phyloP scores from a whole-genome alignment of 768 basidiomycete genomes.

The Mycena alexandri region DNA sequence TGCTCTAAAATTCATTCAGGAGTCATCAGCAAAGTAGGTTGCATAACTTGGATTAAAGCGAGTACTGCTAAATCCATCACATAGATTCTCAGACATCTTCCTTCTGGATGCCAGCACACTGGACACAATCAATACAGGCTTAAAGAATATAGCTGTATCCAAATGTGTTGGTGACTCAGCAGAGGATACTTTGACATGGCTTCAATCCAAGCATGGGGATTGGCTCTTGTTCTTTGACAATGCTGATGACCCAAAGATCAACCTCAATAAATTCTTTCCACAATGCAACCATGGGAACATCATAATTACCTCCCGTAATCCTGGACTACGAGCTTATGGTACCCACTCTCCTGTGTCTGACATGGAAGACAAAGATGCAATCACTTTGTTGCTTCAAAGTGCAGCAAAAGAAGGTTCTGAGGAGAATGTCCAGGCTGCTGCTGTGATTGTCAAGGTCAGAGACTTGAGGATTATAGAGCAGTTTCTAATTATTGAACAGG shows the following conservation, averaged over 20 bases:
- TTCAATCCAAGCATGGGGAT: background rate
- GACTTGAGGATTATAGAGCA: too few species aligned
- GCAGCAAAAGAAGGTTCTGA: too few species aligned
- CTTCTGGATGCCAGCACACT: slow-evolving; percentile 11
- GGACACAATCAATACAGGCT: slow-evolving; percentile 4
- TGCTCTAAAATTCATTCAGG: slow-evolving; percentile 22
- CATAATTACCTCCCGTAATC: slow-evolving; percentile 24
- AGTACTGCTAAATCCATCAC: background rate
- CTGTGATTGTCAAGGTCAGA: too few species aligned
- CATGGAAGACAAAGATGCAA: background rate
- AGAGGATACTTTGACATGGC: slow-evolving; percentile 1
- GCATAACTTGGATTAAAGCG: too few species aligned
- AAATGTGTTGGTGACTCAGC: background rate
- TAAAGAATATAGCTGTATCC: slow-evolving; percentile 13
- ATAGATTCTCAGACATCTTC: slow-evolving; percentile 19
- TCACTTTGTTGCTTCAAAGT: too few species aligned
- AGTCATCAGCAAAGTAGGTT: background rate
- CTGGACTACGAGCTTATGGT: background rate
- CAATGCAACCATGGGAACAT: slow-evolving; percentile 22
- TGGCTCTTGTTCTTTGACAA: slow-evolving; percentile 21
- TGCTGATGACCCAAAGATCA: slow-evolving; percentile 17
- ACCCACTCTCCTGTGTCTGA: background rate
- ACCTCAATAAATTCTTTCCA: slow-evolving; percentile 13
- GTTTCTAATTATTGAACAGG: too few species aligned
- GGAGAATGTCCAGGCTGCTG: too few species aligned